Base-by-base conservation (phyloP, 345 rosid species). In the Acer yangbiense region DNA sequence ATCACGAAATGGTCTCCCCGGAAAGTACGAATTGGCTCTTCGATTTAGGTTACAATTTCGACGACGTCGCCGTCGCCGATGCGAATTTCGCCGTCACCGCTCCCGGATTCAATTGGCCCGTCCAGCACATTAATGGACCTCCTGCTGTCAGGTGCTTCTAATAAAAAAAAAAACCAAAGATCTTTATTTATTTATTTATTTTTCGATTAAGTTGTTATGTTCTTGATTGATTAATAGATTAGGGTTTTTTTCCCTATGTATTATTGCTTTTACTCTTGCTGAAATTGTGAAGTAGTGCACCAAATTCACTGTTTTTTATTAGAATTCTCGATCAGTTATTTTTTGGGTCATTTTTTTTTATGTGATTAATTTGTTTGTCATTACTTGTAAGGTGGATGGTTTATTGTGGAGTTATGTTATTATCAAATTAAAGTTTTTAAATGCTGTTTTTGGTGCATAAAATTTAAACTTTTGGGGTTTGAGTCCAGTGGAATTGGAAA, bases 31-130 rank as follows among this genome's bases (percentile, higher is more conserved):
- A 87, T 81, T 92, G 95, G 92, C 81, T 88, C 43, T 88, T 80
- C 11, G 97, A 90, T 65, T 89, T 81, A 63, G 86, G 86, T 60
- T 43, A 90, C 83, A 92, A 60, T 60, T 60, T 93, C 76, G 98
- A 95, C 72, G 99, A 92, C 35, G 85, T 88, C 74, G 77, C 93
- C 17, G 90, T 92, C 68, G 82, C 84, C 50, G 92, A 87, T 43
- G 87, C 82, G 39, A 81, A 76, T 78, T 92, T 88, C 83, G 81
- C 91, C 1, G 88, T 84, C 70, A 88, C 89, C 35, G 87, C 83
- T 74, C 69, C 91, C 14, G 90, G 87, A 0, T 95, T 93, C 87
- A 80, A 92, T 48, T 95, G 98, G 97, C 91, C 97, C 5, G 78
- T 80, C 9, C 98, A 85, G 77, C 86, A 89, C 58, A 67, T 82